These are phyloP conservation scores for Trametes hirsuta DNA, from an alignment of 1,284 basidiomycete genomes.

Conservation along the genomic window DNA sequence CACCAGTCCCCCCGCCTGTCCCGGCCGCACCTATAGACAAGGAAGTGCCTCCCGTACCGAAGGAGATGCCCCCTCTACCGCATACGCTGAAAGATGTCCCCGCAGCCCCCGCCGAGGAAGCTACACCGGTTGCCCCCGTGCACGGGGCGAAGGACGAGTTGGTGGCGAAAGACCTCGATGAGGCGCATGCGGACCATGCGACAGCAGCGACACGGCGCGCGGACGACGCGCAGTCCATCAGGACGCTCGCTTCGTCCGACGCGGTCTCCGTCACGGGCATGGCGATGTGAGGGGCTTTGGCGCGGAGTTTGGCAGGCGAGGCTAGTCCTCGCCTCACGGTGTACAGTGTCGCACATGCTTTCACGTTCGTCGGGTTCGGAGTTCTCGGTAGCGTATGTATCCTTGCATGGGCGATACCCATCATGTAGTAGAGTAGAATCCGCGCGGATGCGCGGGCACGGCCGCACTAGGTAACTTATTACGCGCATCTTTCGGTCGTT, in stretches of 20 bases:
- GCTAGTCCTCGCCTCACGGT: conserved; percentile 3
- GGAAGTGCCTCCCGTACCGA: conserved; percentile 12
- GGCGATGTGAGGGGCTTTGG: conserved; percentile 23
- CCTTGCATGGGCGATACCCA: conserved; percentile 8
- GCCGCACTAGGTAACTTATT: conserved; percentile 19
- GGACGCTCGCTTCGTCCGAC: conserved; percentile 21
- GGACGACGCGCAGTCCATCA: conserved; percentile 5
- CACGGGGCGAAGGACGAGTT: conserved; percentile 2
- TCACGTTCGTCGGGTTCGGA: not conserved
- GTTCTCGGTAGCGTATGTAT: conserved; percentile 1
- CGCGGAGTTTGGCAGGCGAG: conserved; percentile 6
- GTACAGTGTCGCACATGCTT: not conserved
- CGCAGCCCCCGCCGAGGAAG: no score
- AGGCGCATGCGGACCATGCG: conserved; percentile 6
- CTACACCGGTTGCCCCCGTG: not conserved
- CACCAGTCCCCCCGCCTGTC: conserved; percentile 19
- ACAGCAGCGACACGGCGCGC: not conserved
- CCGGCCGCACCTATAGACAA: conserved; percentile 13
- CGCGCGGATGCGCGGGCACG: not conserved
- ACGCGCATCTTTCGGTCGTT: conserved; percentile 8
- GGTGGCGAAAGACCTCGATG: conserved; percentile 26
- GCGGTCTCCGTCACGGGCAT: conserved; percentile 22
- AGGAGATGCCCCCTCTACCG: conserved; percentile 14
- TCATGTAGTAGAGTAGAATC: not conserved
- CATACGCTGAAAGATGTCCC: conserved; percentile 14